Evolutionary conservation across 352 stramenopile species (phyloP).

Genomic region (Globisporangium uncinulatum): DNA sequence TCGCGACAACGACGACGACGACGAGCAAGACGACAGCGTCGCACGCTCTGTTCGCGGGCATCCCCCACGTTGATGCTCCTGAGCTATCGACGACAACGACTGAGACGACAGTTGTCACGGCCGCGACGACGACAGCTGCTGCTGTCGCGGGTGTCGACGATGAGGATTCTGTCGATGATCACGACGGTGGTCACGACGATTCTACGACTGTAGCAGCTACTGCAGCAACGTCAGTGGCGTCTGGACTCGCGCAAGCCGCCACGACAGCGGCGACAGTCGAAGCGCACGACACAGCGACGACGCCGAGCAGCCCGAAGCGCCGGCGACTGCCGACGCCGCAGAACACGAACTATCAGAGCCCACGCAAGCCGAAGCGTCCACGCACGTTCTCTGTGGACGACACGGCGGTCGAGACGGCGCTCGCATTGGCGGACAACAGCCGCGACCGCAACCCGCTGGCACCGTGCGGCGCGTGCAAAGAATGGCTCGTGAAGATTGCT

Average conservation of each 20-base stretch:
- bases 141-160: background rate
- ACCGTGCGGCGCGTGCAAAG: slow-evolving; percentile 97
- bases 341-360: slow-evolving; percentile 13
- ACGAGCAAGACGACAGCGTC: background rate
- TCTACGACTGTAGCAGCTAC: background rate
- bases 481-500: slow-evolving; percentile 99
- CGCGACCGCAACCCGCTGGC: slow-evolving; percentile 94
- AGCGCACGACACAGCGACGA: background rate
- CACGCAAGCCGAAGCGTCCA: slow-evolving; percentile 73
- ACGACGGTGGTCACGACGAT: background rate
- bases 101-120: background rate
- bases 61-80: background rate
- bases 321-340: slow-evolving; percentile 4
- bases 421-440: slow-evolving; percentile 16
- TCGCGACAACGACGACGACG: background rate
- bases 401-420: slow-evolving; percentile 37
- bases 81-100: background rate
- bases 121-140: background rate
- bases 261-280: background rate
- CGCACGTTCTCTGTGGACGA: slow-evolving; percentile 81
- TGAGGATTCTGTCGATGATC: background rate
- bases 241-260: background rate
- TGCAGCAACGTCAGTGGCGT: slow-evolving; percentile 5
- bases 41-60: background rate
- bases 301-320: slow-evolving; percentile 4